Evolutionary conservation across 2,329 filamentous ascomycete genomes (phyloP), one percentile per base, ranked within the genome.

Genomic region (Penicillium capsulatum): DNA sequence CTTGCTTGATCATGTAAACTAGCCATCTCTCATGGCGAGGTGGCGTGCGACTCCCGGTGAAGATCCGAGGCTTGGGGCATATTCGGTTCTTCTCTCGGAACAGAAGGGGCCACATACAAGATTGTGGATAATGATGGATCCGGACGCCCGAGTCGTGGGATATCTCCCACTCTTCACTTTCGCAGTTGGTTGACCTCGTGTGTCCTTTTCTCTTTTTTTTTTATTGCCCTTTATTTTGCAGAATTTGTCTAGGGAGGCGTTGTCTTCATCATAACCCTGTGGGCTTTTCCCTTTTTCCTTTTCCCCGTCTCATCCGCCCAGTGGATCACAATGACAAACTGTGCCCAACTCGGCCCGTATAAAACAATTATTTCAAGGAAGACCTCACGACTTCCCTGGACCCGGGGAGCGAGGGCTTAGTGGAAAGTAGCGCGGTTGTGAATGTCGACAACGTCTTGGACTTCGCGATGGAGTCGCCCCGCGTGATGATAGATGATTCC

Each of bases 1-100:
- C 84, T 76, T 91, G 86, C 77, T 67, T 81, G 67, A 82, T 94
- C 69, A 78, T 94, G 79, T 94, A 92, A 84, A 76, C 66, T 66
- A 68, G 54, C 31, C 29, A 17, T 33, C 28, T 33, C 35, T 36
- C 31, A 15, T 43, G 5, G 11, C 36, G 32, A 40, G 33, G 38
- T 45, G 51, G 51, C n/a, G n/a, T 55, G 52, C 54, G 51, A 57
- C 57, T 58, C 45, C n/a, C 51, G 58, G 53, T 53, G 52, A 50
- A 63, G 50, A 57, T 53, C 51, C 55, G 57, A 61, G 57, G 57
- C 50, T 14, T 60, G 49, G 53, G 52, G 53, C 53, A 54, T 58
- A 51, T 54, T 57, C 60, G 57, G 54, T 58, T 59, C 47, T 57
- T 53, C 49, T 53, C 50, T 53, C 50, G 49, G 45, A 50, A 49